phyloP scores from a whole-genome alignment of 768 basidiomycete species.

The Hygrocybe coccinea region DNA sequence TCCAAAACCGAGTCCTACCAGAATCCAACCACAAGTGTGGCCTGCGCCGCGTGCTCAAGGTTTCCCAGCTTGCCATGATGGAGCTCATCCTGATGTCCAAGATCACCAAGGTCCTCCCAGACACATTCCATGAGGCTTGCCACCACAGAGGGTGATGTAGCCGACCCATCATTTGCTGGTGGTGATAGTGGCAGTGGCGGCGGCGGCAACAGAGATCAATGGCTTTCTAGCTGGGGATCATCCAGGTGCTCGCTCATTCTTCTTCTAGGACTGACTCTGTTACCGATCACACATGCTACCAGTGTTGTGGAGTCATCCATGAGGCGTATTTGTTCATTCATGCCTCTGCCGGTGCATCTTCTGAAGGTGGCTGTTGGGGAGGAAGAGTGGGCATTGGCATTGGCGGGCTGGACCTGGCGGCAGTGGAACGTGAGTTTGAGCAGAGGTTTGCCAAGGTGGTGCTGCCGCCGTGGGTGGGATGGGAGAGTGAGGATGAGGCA shows the following conservation, averaged over 20 bases:
- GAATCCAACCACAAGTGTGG: constrained; percentile 43
- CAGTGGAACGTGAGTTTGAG: constrained; percentile 48
- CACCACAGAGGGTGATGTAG: constrained; percentile 49
- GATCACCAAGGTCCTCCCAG: constrained; percentile 45
- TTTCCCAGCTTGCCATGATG: constrained; percentile 37
- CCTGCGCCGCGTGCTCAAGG: constrained; percentile 42
- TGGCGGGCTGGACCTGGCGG: constrained; percentile 11
- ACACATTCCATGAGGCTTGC: constrained; percentile 47
- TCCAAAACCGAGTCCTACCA: constrained; percentile 50
- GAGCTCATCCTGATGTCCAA: constrained; percentile 49
- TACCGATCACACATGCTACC: constrained; percentile 49
- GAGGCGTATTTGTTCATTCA: constrained; percentile 42
- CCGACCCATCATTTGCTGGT: constrained; percentile 9
- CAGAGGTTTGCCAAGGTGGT: constrained; percentile 45
- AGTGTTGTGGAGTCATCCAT: constrained; percentile 56
- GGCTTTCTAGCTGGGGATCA: neutral
- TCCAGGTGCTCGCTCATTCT: constrained; percentile 23
- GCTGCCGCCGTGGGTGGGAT: constrained; percentile 50
- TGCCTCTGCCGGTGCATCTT: neutral
- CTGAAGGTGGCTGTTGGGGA: neutral
- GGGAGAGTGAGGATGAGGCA: constrained; percentile 13
- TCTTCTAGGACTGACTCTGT: constrained; percentile 39
- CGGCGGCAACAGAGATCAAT: neutral
- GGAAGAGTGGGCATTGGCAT: neutral
- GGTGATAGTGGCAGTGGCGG: too few species aligned